Evolutionary conservation across 2,329 filamentous ascomycete genomes (phyloP).

Genomic region (Arthrobotrys entomopaga): DNA sequence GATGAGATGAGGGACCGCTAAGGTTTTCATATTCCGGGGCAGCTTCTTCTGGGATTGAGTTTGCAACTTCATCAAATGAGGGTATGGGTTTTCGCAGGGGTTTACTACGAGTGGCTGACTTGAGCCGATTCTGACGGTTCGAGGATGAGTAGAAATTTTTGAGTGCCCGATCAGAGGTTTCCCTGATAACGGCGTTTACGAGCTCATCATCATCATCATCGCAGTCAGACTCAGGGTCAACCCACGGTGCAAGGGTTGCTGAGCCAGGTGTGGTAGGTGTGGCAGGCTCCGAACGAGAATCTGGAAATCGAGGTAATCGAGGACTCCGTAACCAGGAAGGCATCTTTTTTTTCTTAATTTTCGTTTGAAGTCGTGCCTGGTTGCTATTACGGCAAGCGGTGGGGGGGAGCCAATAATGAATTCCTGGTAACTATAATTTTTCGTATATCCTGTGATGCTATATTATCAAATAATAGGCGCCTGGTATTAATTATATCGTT

Average conservation of each 20-base stretch:
- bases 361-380: constrained; percentile 1
- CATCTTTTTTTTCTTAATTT: constrained; percentile 26
- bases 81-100: constrained; percentile 52
- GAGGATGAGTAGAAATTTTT: constrained; percentile 32
- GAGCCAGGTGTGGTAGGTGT: constrained; percentile 48
- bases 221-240: constrained; percentile 49
- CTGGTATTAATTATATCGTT: constrained; percentile 2
- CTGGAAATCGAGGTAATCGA: constrained; percentile 34
- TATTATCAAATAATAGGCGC: constrained; percentile 34
- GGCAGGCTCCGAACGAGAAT: constrained; percentile 30
- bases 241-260: constrained; percentile 48
- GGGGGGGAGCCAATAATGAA: constrained; percentile 4
- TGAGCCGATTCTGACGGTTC: constrained; percentile 42
- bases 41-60: constrained; percentile 54
- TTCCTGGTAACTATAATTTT: constrained; percentile 31
- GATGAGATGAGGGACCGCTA: constrained; percentile 23
- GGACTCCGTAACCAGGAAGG: constrained; percentile 53
- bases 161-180: constrained; percentile 28
- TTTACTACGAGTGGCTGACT: constrained; percentile 53
- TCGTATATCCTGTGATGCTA: constrained; percentile 6
- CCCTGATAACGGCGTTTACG: constrained; percentile 44
- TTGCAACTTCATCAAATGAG: constrained; percentile 54
- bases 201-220: constrained; percentile 44
- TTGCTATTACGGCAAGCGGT: constrained; percentile 38
- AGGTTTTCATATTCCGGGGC: constrained; percentile 44